phyloP scores from a whole-genome alignment of 495 filamentous ascomycete species.

The Rhizodiscina lignyota region DNA sequence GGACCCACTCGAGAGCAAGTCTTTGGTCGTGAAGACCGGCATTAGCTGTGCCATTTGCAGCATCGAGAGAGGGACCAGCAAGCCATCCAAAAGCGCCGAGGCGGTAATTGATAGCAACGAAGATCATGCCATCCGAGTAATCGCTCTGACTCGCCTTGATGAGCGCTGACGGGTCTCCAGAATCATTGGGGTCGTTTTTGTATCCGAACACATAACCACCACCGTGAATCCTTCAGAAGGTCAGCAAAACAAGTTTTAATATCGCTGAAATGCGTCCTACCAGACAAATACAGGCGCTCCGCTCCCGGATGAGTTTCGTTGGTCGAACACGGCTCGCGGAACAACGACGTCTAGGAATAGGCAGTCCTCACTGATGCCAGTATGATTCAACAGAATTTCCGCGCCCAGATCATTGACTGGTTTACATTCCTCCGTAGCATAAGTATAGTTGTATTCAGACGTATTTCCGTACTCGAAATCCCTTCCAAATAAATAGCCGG shows the following conservation, averaged over 20 bases:
- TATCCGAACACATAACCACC: slow-evolving; percentile 8
- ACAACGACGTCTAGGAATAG: slow-evolving; percentile 15
- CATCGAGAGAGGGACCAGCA: slow-evolving; percentile 6
- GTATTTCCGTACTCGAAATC: too few relatives aligned
- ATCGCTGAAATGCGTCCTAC: too few relatives aligned
- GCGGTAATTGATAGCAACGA: slow-evolving; percentile 12
- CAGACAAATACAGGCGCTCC: slow-evolving; percentile 13
- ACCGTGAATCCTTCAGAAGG: slow-evolving; percentile 16
- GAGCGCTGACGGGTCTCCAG: slow-evolving; percentile 7
- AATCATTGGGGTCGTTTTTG: slow-evolving; percentile 2
- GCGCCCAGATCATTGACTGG: too few relatives aligned
- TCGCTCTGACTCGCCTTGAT: slow-evolving; percentile 7
- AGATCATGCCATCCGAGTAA: slow-evolving; percentile 8
- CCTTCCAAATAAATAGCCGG: too few relatives aligned
- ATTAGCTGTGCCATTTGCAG: slow-evolving; percentile 8
- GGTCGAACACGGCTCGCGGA: slow-evolving; percentile 6
- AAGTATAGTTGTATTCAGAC: too few relatives aligned
- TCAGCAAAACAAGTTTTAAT: too few relatives aligned
- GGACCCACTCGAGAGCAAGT: slow-evolving; percentile 1
- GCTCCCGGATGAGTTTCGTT: neutral
- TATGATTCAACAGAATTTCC: too few relatives aligned
- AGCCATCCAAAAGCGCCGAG: slow-evolving; percentile 11
- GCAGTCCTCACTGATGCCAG: slow-evolving; percentile 15
- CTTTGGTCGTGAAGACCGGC: slow-evolving; percentile 8
- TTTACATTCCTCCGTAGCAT: too few relatives aligned